Percentiles rank a stretch among this genome's conserved stretches.
Conservation (phyloP, 2,329 filamentous ascomycete genomes). For the Albifimbria verrucaria region DNA sequence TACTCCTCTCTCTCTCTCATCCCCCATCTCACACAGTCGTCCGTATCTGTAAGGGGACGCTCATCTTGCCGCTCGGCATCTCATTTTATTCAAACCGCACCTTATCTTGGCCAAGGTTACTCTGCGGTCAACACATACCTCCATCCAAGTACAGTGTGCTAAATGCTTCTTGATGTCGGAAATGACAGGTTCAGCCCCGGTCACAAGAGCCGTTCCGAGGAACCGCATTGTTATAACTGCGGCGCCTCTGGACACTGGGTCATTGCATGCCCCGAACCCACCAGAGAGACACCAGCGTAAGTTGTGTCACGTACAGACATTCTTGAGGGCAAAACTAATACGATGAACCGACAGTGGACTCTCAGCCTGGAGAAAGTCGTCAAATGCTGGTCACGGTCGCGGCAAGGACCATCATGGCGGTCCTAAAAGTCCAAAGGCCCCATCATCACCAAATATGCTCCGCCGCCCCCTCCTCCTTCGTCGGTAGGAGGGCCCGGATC, state of each 20-base stretch:
- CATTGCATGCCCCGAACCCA: slow-evolving; percentile 50
- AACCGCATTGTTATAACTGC: slow-evolving; percentile 52
- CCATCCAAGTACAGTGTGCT: background rate
- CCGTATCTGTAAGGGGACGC: too few species aligned
- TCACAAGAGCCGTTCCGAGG: slow-evolving; percentile 27
- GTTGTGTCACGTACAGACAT: slow-evolving; percentile 27
- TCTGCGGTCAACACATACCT: too few species aligned
- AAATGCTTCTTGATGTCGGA: slow-evolving; percentile 3
- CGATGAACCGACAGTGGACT: slow-evolving; percentile 30
- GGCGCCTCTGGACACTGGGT: slow-evolving; percentile 48
- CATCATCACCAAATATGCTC: slow-evolving; percentile 33
- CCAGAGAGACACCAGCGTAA: slow-evolving; percentile 47
- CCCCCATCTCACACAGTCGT: too few species aligned
- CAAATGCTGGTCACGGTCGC: slow-evolving; percentile 20
- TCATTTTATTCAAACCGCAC: too few species aligned
- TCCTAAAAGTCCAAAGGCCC: slow-evolving; percentile 29
- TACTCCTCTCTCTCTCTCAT: too few species aligned
- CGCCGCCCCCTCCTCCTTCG: slow-evolving; percentile 16
- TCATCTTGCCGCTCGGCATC: too few species aligned
- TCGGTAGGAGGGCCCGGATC: slow-evolving; percentile 9
- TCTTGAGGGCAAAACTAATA: too few species aligned
- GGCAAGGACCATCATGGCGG: slow-evolving; percentile 21
- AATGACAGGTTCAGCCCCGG: slow-evolving; percentile 27
- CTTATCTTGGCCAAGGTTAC: too few species aligned
- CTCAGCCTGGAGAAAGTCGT: slow-evolving; percentile 31